phyloP scores from a whole-genome alignment of 169 alveolate species.

The Cryptosporidium meleagridis region DNA sequence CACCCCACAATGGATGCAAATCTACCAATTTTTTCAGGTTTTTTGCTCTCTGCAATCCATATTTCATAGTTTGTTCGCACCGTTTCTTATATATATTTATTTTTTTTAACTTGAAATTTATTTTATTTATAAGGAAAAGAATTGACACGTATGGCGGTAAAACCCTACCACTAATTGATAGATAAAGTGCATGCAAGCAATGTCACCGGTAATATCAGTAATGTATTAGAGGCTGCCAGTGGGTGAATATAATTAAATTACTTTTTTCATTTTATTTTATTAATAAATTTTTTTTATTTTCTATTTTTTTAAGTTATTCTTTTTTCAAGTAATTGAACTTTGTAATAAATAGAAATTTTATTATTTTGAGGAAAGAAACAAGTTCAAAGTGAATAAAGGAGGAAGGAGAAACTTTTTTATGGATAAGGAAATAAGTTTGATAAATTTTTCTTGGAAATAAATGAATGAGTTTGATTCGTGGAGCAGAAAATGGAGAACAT shows the following conservation, averaged over 20 bases:
- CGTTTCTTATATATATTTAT: neutral
- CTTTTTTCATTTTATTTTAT: neutral
- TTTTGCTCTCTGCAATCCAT: conserved; percentile 61
- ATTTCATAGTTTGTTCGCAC: neutral
- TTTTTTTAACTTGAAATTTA: neutral
- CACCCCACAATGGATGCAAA: conserved; percentile 75
- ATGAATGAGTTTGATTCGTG: conserved; percentile 63
- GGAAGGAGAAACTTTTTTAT: neutral
- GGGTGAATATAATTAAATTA: neutral
- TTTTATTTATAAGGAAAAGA: neutral
- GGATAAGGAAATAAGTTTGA: conserved; percentile 5
- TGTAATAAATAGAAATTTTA: neutral
- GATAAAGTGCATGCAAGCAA: conserved; percentile 16
- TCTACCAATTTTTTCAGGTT: conserved; percentile 64
- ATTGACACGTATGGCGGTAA: conserved; percentile 43
- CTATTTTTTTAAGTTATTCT: neutral
- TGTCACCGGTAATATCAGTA: conserved; percentile 24
- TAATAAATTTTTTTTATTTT: neutral
- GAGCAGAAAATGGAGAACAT: conserved; percentile 76
- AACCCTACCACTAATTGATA: neutral
- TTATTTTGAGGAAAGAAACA: neutral
- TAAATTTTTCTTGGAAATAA: neutral
- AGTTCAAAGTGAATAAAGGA: neutral
- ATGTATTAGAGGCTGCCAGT: neutral
- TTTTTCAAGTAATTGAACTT: neutral